Conservation (phyloP, 179 eudicot species). For the Nepenthes alata region DNA sequence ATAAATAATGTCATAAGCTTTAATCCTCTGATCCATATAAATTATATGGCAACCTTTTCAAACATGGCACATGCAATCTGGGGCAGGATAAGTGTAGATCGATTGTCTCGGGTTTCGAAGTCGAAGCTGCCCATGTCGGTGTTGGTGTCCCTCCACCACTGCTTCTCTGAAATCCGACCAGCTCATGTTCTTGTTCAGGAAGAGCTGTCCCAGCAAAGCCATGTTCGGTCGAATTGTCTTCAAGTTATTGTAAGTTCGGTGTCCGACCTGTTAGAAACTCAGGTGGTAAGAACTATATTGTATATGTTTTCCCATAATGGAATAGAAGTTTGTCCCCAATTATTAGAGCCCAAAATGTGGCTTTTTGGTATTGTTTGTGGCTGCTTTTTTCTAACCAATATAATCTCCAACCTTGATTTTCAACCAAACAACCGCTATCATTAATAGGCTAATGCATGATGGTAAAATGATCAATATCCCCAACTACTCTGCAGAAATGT, state of each 20-base stretch:
- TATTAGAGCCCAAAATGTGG: too few relatives aligned
- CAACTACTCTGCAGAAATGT: too few relatives aligned
- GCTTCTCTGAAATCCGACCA: constrained; percentile 56
- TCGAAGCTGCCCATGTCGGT: constrained; percentile 66
- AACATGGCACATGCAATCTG: constrained; percentile 80
- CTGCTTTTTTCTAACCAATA: too few relatives aligned
- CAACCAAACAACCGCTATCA: too few relatives aligned
- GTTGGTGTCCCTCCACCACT: constrained; percentile 54
- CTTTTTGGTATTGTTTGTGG: too few relatives aligned
- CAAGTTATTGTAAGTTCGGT: constrained; percentile 65
- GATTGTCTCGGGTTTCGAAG: constrained; percentile 63
- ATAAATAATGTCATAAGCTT: too few relatives aligned
- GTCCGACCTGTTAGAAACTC: constrained; percentile 40
- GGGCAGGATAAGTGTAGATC: constrained; percentile 74
- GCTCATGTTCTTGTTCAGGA: constrained; percentile 47
- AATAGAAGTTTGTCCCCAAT: too few relatives aligned
- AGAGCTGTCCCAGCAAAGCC: constrained; percentile 64
- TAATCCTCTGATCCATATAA: too few relatives aligned
- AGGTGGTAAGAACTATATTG: background rate
- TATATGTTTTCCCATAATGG: background rate
- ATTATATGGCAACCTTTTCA: too few relatives aligned
- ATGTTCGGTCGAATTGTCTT: constrained; percentile 79
- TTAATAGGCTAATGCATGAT: too few relatives aligned
- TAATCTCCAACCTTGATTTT: too few relatives aligned
- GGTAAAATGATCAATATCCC: too few relatives aligned